Evolutionary conservation across 352 stramenopile species (phyloP).

Genomic region (Salisapilia sapeloensis): DNA sequence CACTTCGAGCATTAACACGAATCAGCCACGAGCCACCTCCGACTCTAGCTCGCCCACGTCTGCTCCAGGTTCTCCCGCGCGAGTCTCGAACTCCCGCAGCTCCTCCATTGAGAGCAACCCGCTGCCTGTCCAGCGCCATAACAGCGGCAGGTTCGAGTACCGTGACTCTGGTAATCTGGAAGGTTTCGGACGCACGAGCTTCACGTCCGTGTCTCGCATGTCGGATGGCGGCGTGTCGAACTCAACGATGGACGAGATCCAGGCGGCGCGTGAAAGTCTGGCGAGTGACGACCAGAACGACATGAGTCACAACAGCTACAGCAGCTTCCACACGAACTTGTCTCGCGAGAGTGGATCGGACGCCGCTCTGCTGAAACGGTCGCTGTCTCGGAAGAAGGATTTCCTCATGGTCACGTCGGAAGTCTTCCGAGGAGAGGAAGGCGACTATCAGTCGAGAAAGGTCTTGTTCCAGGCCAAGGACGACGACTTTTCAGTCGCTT

Average conservation of each 20-base stretch:
- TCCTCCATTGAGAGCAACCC: conserved; percentile 25
- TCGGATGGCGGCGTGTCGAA: conserved; percentile 20
- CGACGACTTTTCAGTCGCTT: conserved; percentile 75
- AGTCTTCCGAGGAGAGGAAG: conserved; percentile 72
- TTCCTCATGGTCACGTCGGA: conserved; percentile 84
- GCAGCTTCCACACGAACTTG: conserved; percentile 2
- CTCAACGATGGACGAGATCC: conserved; percentile 7
- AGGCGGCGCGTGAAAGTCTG: conserved; percentile 18
- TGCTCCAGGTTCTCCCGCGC: conserved; percentile 7
- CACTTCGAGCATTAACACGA: background rate
- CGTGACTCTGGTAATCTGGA: conserved; percentile 20
- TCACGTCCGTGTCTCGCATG: conserved; percentile 48
- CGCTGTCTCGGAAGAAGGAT: conserved; percentile 75
- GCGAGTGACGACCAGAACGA: conserved; percentile 22
- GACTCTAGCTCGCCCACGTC: conserved; percentile 12
- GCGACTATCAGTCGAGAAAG: conserved; percentile 77
- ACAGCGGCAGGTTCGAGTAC: conserved; percentile 12
- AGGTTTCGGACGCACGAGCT: conserved; percentile 51
- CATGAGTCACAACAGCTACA: conserved; percentile 1
- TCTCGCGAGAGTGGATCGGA: conserved; percentile 21
- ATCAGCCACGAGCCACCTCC: background rate
- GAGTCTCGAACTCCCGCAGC: conserved; percentile 10
- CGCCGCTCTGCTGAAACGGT: conserved; percentile 63
- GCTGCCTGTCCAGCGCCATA: conserved; percentile 27
- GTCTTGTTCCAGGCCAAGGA: conserved; percentile 77